Conservation (phyloP, 768 basidiomycete species). For the Hygrocybe punicea region DNA sequence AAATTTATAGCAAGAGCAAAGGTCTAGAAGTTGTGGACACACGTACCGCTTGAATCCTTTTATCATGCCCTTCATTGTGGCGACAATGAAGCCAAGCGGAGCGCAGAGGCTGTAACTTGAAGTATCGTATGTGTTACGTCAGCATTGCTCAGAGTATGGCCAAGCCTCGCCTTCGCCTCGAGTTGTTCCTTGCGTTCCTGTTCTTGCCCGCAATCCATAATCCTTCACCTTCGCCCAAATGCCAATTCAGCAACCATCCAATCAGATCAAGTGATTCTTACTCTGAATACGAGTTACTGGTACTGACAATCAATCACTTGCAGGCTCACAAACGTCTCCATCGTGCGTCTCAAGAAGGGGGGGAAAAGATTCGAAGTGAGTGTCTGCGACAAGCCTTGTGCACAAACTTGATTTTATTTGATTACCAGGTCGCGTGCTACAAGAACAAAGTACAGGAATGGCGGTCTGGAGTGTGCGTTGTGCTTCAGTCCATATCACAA, state of each 20-base stretch:
- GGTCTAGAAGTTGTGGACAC: background rate
- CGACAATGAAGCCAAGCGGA: background rate
- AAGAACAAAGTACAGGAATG: constrained; percentile 99
- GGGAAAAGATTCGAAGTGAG: constrained; percentile 94
- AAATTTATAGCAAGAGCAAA: constrained; percentile 1
- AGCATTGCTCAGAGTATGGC: too few species aligned
- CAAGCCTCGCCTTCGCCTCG: too few species aligned
- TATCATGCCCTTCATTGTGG: constrained; percentile 82
- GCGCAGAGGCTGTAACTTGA: too few species aligned
- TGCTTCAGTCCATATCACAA: background rate
- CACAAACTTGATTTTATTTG: background rate
- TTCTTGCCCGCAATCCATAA: too few species aligned
- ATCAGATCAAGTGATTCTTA: constrained; percentile 72
- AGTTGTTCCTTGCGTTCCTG: too few species aligned
- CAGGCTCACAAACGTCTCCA: constrained; percentile 94
- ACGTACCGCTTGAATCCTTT: constrained; percentile 73
- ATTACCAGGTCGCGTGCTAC: constrained; percentile 86
- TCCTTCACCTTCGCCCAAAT: too few species aligned
- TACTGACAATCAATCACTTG: constrained; percentile 9
- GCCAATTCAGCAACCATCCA: constrained; percentile 80
- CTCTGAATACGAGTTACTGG: background rate
- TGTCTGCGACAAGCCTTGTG: too few species aligned
- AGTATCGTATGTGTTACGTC: too few species aligned
- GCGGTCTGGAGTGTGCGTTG: constrained; percentile 80
- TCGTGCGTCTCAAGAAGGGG: constrained; percentile 93